Conservation (phyloP, 2,329 filamentous ascomycete genomes). For the Cladophialophora carrionii region DNA sequence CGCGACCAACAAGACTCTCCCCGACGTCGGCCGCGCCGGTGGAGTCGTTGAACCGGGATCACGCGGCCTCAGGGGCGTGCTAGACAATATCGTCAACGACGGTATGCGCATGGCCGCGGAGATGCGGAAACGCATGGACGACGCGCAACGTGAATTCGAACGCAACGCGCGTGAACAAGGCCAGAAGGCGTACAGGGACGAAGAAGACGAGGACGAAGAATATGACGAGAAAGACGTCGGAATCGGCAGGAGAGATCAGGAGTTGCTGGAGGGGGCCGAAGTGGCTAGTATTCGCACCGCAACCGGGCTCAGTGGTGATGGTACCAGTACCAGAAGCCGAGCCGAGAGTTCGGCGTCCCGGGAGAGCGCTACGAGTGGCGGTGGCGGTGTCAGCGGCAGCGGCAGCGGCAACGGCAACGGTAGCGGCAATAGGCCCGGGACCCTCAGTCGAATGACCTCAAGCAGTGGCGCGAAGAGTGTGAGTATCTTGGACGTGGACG, state of each 20-base stretch:
- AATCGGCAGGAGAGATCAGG: constrained; percentile 57
- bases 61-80: constrained; percentile 83
- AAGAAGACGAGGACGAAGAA: constrained; percentile 59
- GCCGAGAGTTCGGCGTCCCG: constrained; percentile 25
- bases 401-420: constrained; percentile 5
- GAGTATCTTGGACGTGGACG: constrained; percentile 31
- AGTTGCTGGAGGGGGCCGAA: constrained; percentile 74
- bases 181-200: constrained; percentile 47
- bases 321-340: constrained; percentile 22
- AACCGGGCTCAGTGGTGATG: constrained; percentile 25
- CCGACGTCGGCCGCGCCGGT: constrained; percentile 50
- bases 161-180: constrained; percentile 71
- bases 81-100: constrained; percentile 97
- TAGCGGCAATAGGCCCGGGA: constrained; percentile 10
- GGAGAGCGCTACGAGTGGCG: background rate
- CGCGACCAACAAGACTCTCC: constrained; percentile 42
- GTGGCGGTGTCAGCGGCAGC: too few relatives aligned
- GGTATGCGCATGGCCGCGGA: constrained; percentile 95
- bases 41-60: constrained; percentile 67
- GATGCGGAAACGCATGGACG: constrained; percentile 89
- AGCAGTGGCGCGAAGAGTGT: constrained; percentile 18
- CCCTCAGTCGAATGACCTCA: constrained; percentile 17
- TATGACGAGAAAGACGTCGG: constrained; percentile 49
- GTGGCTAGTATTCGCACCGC: constrained; percentile 56
- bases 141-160: constrained; percentile 89